These are phyloP conservation scores for Aspergillus fischeri DNA, from an alignment of 2,329 filamentous ascomycete species.

Conservation along the genomic window DNA sequence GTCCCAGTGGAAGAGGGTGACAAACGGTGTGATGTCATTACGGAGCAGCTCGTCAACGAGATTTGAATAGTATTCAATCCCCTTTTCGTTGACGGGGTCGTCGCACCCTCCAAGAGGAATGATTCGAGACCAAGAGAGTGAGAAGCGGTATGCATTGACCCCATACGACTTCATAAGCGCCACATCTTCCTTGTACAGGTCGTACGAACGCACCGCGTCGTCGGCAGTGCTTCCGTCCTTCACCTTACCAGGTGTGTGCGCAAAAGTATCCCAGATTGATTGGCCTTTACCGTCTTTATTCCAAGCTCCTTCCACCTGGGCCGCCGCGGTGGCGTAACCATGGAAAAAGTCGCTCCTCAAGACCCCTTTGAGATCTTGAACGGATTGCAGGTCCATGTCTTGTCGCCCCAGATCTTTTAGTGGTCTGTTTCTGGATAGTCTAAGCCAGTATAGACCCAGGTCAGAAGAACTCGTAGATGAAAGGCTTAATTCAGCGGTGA, in stretches of 20 bases:
- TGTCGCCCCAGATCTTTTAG: neutral
- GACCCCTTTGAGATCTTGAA: constrained; percentile 24
- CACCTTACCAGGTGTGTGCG: constrained; percentile 69
- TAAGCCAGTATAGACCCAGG: neutral
- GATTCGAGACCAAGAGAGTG: constrained; percentile 69
- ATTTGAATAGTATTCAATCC: constrained; percentile 70
- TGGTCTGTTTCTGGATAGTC: neutral
- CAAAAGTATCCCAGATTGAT: constrained; percentile 81
- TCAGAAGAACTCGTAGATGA: neutral
- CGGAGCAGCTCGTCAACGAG: constrained; percentile 70
- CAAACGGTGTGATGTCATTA: constrained; percentile 68
- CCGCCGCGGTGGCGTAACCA: constrained; percentile 27
- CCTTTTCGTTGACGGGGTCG: constrained; percentile 70
- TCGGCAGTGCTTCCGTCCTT: constrained; percentile 68
- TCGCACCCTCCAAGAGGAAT: constrained; percentile 72
- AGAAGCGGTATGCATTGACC: constrained; percentile 73
- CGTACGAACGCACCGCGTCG: constrained; percentile 76
- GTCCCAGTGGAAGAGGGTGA: constrained; percentile 82
- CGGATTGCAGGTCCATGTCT: constrained; percentile 21
- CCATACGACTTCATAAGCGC: constrained; percentile 67
- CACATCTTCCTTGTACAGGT: constrained; percentile 69
- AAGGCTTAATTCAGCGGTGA: neutral
- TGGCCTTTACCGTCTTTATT: constrained; percentile 69
- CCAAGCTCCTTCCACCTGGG: constrained; percentile 70
- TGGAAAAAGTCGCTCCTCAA: constrained; percentile 26